These are phyloP conservation scores for Cladosporium phlei DNA, from an alignment of 2,329 filamentous ascomycete species.

Conservation along the genomic window DNA sequence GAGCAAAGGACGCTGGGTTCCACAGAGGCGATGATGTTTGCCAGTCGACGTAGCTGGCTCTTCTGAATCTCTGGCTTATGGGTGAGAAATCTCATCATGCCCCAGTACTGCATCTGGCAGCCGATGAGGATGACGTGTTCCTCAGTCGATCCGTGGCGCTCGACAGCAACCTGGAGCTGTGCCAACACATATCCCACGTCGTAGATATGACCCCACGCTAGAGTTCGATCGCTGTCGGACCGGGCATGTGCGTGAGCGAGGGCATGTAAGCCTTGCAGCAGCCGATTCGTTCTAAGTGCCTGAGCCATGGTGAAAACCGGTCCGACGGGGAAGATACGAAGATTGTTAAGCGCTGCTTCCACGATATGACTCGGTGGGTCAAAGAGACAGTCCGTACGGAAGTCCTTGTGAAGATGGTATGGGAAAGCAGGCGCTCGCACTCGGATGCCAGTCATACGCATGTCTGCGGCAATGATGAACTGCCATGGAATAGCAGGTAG, in stretches of 20 bases:
- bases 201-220: not conserved
- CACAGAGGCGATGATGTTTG: not conserved
- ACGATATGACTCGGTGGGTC: not conserved
- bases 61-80: not conserved
- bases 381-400: not conserved
- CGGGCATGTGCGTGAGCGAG: not conserved
- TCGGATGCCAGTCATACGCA: not conserved
- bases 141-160: not conserved
- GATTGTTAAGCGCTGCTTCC: not conserved
- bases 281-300: not conserved
- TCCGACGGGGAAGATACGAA: not conserved
- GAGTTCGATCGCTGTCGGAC: not conserved
- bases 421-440: not conserved
- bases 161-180: not conserved
- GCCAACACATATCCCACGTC: not conserved
- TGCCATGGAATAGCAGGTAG: not conserved
- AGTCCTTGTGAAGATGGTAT: not conserved
- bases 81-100: not conserved
- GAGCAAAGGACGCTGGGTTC: not conserved
- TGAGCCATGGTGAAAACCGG: not conserved
- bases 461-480: not conserved
- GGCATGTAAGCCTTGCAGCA: not conserved
- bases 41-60: not conserved
- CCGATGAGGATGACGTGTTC: not conserved
- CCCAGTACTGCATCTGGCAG: conserved; percentile 1